Percentiles rank a stretch among this genome's conserved stretches.
Evolutionary conservation across 1,139 yeast species (phyloP).

Genomic region (Taiozyma sp.): DNA sequence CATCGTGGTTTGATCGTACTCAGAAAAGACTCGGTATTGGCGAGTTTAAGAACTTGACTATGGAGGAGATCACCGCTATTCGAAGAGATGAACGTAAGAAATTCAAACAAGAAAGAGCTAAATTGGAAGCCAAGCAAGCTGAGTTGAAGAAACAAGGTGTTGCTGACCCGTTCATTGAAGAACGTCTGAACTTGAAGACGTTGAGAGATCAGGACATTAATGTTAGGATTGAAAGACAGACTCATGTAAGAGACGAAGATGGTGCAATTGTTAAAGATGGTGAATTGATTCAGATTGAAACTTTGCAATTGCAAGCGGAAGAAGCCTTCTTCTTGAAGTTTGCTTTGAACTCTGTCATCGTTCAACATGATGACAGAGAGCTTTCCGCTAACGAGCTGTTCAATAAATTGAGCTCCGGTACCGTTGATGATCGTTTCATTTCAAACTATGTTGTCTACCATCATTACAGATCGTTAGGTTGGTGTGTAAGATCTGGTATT

Average conservation of each 20-base stretch:
- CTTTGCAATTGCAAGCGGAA: conserved; percentile 64
- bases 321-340: conserved; percentile 67
- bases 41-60: conserved; percentile 30
- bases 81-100: conserved; percentile 69
- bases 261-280: conserved; percentile 34
- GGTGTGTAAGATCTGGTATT: conserved; percentile 92
- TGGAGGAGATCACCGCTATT: conserved; percentile 72
- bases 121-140: conserved; percentile 28
- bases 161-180: conserved; percentile 28
- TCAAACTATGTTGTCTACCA: conserved; percentile 71
- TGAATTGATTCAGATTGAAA: conserved; percentile 47
- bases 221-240: conserved; percentile 22
- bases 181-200: conserved; percentile 25
- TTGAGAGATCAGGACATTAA: conserved; percentile 30
- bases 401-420: conserved; percentile 21
- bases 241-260: conserved; percentile 37
- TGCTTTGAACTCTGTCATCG: conserved; percentile 32
- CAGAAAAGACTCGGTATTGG: conserved; percentile 43
- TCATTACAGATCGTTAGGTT: conserved; percentile 81
- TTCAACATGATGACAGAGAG: conserved; percentile 1
- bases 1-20: conserved; percentile 77
- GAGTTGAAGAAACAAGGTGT: conserved; percentile 28
- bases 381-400: conserved; percentile 29
- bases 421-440: conserved; percentile 38
- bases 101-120: conserved; percentile 55